A percentile compares a stretch with the other conserved stretches of the same genome.
These are phyloP conservation scores for Bodo saltans DNA, from an alignment of 78 protist genomes.

Conservation along the genomic window DNA sequence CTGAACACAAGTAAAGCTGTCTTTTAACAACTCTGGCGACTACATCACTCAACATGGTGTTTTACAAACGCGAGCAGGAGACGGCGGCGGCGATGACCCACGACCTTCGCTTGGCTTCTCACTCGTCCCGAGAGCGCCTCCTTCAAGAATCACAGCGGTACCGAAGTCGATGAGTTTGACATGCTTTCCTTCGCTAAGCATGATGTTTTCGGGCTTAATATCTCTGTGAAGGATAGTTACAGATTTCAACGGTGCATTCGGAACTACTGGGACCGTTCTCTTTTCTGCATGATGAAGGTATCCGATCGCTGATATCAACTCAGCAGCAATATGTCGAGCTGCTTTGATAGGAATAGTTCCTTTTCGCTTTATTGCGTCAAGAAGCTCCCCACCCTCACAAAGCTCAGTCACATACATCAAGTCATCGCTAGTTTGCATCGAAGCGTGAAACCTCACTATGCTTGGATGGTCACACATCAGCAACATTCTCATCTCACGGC, in stretches of 20 bases:
- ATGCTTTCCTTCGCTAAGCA: slow-evolving; percentile 9
- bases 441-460: neutral
- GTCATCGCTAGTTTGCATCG: neutral
- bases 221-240: slow-evolving; percentile 31
- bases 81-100: no score
- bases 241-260: neutral
- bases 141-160: neutral
- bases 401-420: neutral
- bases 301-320: neutral
- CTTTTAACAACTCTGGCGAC: no score
- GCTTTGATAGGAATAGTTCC: neutral
- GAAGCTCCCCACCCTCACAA: neutral
- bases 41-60: no score
- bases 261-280: neutral
- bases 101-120: no score
- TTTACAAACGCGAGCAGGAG: no score
- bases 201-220: slow-evolving; percentile 31
- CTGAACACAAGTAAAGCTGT: neutral
- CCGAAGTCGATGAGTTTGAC: slow-evolving; percentile 43
- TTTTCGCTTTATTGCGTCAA: neutral
- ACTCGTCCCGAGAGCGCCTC: no score
- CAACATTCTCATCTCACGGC: neutral
- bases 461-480: neutral
- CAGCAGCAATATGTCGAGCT: neutral
- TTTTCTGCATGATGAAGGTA: neutral